A percentile compares a stretch with the other conserved stretches of the same genome.
Conservation (phyloP, 192 early-diverging fungal species). For the Entomortierella parvispora region DNA sequence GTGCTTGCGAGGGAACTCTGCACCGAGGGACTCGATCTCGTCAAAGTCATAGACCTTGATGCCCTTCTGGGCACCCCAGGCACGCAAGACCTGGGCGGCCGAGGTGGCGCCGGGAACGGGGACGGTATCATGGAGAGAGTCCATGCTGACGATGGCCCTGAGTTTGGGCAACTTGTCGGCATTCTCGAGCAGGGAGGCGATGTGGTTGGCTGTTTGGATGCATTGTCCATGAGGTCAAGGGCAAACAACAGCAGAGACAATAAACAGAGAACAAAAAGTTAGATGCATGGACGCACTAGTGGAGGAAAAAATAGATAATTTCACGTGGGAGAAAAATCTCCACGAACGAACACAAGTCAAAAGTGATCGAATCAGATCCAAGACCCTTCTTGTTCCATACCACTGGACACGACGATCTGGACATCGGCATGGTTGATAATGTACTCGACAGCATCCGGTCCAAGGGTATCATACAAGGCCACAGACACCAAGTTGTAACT, state of each 20-base stretch:
- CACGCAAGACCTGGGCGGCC: conserved; percentile 49
- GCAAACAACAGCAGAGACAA: not conserved
- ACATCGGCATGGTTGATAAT: conserved; percentile 92
- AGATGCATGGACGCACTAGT: not conserved
- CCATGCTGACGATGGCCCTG: conserved; percentile 78
- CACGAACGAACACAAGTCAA: not conserved
- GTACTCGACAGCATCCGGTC: conserved; percentile 82
- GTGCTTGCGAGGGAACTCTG: conserved; percentile 62
- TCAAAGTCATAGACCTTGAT: conserved; percentile 70
- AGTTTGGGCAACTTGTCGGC: conserved; percentile 66
- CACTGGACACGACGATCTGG: conserved; percentile 66
- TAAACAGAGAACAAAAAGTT: not conserved
- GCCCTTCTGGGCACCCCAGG: conserved; percentile 74
- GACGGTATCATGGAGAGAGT: conserved; percentile 59
- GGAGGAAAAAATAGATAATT: not conserved
- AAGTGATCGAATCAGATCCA: not conserved
- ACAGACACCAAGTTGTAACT: conserved; percentile 75
- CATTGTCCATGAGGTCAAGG: not conserved
- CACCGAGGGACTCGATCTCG: conserved; percentile 71
- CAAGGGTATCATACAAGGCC: conserved; percentile 92
- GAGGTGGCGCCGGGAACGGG: conserved; percentile 44
- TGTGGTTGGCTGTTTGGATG: conserved; percentile 51
- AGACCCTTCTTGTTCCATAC: conserved; percentile 1
- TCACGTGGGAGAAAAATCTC: conserved; percentile 10
- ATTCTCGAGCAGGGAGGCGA: conserved; percentile 59